Conservation (phyloP, 805 yeast species). For the Candida michaelii region DNA sequence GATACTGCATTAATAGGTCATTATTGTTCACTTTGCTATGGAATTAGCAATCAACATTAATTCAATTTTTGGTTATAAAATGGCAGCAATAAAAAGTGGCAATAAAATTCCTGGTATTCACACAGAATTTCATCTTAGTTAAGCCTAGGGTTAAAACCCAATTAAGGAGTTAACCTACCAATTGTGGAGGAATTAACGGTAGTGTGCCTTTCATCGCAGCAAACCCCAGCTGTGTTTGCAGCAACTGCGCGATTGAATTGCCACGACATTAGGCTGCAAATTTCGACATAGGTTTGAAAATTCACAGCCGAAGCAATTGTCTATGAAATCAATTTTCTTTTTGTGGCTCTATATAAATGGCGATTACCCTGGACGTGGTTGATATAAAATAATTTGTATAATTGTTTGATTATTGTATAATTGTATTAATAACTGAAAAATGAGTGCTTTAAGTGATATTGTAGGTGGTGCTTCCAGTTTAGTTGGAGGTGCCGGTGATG, state of each 20-base stretch:
- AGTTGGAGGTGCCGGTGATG: constrained; percentile 8
- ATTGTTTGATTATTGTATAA: constrained; percentile 3
- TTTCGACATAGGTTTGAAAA: neutral
- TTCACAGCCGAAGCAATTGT: constrained; percentile 4
- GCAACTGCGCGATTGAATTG: neutral
- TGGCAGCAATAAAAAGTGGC: neutral
- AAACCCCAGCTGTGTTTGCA: constrained; percentile 2
- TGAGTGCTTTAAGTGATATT: constrained; percentile 3
- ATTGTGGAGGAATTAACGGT: neutral
- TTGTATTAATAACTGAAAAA: neutral
- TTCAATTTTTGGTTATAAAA: too few relatives aligned
- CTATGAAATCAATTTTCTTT: constrained; percentile 1
- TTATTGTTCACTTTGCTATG: neutral
- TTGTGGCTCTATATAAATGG: neutral
- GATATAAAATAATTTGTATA: neutral
- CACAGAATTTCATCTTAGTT: neutral
- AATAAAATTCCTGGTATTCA: neutral
- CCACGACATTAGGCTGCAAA: constrained; percentile 2
- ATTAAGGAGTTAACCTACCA: neutral
- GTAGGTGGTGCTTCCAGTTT: constrained; percentile 1
- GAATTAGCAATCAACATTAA: constrained; percentile 7
- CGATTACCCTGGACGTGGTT: neutral
- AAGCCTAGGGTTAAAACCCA: neutral
- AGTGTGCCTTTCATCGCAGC: constrained; percentile 1
- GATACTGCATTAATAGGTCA: neutral